Evolutionary conservation across 2,329 filamentous ascomycete genomes (phyloP), one percentile per base, ranked within the genome.

Genomic region (Sordariomycetes sp.): DNA sequence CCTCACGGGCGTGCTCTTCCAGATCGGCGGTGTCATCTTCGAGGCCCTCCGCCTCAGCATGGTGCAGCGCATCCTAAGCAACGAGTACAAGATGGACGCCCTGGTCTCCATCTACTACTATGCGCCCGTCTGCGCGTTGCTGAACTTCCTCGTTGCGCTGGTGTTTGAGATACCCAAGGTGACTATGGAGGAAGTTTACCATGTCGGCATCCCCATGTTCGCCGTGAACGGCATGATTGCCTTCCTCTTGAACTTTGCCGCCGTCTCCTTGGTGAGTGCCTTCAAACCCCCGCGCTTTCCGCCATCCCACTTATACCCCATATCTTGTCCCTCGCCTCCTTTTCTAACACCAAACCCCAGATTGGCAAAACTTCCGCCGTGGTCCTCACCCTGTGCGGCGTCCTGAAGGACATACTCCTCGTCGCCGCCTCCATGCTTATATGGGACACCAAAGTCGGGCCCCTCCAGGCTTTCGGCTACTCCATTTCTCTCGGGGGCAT

Each of bases 61-160:
- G 85, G 88, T 94, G 57, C 86, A 93, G 77, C 85, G 86, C 60
- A 80, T 94, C 53, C 82, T 94, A 65, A 91, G 86, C 77, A 80
- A 86, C 55, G 89, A 93, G 74, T 93, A 88, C 82, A 93, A 93
- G 82, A 94, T 94, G 90, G 89, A 94, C 71, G 89, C 89, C 20
- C 78, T 94, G 24, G 89, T 94, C 58, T 94, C 89, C 34, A 82
- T 94, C 14, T 94, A 94, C 81, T 94, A 94, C 79, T 94, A 92
- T 66, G 90, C 90, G 2, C 89, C 89, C 18, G 85, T 90, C 59
- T 94, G 89, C 73, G 89, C 89, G 54, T 74, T 82, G 69, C 91
- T 94, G 84, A 94, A 94, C 76, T 82, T 86, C 64, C 69, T 83
- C 14, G 82, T 91, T 54, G 87, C 88, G 58, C 75, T 93, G 35